A percentile compares a stretch with the other conserved stretches of the same genome.
Conservation (phyloP, 2,329 filamentous ascomycete genomes). For the Cryphonectria nitschkei region DNA sequence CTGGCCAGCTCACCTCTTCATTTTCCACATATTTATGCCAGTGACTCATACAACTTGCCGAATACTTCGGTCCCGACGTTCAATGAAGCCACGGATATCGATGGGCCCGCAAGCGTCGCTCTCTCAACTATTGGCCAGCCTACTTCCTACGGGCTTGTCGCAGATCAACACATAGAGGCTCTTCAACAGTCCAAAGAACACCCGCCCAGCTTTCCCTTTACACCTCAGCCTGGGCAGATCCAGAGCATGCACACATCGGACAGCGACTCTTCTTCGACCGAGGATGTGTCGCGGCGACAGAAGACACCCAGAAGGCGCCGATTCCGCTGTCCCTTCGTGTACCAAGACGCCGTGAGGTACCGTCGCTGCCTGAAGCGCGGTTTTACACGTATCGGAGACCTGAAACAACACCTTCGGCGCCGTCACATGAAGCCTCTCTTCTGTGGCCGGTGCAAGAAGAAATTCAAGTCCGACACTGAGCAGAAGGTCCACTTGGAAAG, state of each 20-base stretch:
- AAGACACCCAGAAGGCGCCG: neutral
- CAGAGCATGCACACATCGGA: neutral
- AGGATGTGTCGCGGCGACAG: neutral
- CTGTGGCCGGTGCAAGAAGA: conserved; percentile 29
- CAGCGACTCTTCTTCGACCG: neutral
- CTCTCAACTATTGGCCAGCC: neutral
- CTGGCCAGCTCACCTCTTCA: neutral
- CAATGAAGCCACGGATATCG: neutral
- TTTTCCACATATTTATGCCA: neutral
- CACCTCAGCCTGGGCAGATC: neutral
- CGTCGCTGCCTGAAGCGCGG: conserved; percentile 26
- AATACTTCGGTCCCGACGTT: neutral
- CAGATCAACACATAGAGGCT: neutral
- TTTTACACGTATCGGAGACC: conserved; percentile 31
- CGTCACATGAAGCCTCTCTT: conserved; percentile 25
- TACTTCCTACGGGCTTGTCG: neutral
- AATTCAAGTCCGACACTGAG: conserved; percentile 18
- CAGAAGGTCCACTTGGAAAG: conserved; percentile 6
- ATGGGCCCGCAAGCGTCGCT: neutral
- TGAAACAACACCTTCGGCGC: conserved; percentile 34
- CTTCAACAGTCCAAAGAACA: neutral
- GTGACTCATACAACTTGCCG: too few relatives aligned
- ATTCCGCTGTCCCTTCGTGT: conserved; percentile 33
- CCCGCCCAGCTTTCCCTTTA: too few relatives aligned
- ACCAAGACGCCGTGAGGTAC: conserved; percentile 26